Base-by-base conservation (phyloP, 805 yeast genomes). In the Teunomyces atbi region DNA sequence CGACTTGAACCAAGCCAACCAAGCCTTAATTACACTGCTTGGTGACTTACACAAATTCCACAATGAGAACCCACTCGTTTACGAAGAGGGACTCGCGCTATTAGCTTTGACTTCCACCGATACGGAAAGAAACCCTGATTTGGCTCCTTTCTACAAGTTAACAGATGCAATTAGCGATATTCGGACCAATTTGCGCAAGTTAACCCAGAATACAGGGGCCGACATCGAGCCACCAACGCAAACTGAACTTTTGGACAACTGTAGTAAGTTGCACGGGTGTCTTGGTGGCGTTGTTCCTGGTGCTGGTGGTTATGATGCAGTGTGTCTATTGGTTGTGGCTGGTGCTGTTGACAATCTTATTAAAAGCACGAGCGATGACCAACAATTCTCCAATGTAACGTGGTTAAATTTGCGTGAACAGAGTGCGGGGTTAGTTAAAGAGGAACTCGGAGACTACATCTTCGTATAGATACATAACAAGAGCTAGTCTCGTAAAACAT, bases 221-320 rank as follows among this genome's bases (percentile, higher is more conserved):
- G 89, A 86, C n/a, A 81, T 94, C 42, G 98, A 94, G 64, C 99
- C 99, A 0, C 64, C 60, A 1, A 69, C 75, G 16, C 99, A 94
- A 65, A 87, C 96, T 0, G 49, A 54, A 1, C 70, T 94, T 5
- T 67, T 94, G 6, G 81, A 92, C 58, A 62, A 69, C 13, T 62
- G 74, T 34, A 53, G 64, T 6, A 38, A 46, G 6, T 59, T 88
- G 16, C 71, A 70, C 0, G 99, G 99, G 12, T 94, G 89, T 26
- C 55, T 92, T 15, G 96, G 96, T 0, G 97, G 96, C n/a, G 91
- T 94, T 28, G 96, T 94, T 3, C 99, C 99, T 0, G 99, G 99
- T 2, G 99, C 99, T 0, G 99, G 99, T 21, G 99, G 99, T 0
- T 86, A 83, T 60, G 99, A 94, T 69, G 99, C 99, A 0, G 79